Evolutionary conservation across 2,329 filamentous ascomycete species (phyloP), one percentile per base, ranked within the genome.

Genomic region (Hortaea werneckii): DNA sequence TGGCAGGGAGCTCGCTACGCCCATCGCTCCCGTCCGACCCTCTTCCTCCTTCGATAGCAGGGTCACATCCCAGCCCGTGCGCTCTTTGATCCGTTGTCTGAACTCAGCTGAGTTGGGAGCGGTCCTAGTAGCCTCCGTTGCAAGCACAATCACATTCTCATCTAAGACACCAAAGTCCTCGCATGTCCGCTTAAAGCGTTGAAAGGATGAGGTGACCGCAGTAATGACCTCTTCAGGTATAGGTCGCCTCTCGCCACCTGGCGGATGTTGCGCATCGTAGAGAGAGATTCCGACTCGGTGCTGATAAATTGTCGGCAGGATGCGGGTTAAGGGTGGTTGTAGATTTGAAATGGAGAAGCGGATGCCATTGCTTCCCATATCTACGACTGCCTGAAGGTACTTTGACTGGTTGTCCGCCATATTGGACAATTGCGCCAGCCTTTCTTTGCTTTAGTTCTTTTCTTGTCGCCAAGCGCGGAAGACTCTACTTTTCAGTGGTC

Each of bases 311-410:
- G 84, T 89, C 12, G 76, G 80, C 37, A 95, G 74, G 26, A 88
- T 78, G 26, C 88, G 83, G 26, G 84, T 75, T 35, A 72, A 78
- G 4, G 80, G 78, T 20, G 83, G 81, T 4, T 80, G 76, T n/a
- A 94, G 74, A 54, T 87, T 81, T 6, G 87, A 86, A 58, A 95
- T 87, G 39, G 87, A 90, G 72, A 94, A 94, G 45, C 89, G 86
- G 58, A 95, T 90, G 57, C 88, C 89, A 71, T 95, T 95, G 71
- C 87, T 87, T 47, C 60, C 60, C 59, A 63, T 63, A 43, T 63
- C 60, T 5, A 62, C 58, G 26, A 57, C 67, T 63, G 53, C 59
- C 29, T 50, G 53, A 6, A 60, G 51, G 40, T 39, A 37, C 29
- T 43, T 30, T 12, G 29, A 26, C 29, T 30, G 30, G n/a, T 28